A percentile compares a stretch with the other conserved stretches of the same genome.
These are phyloP conservation scores for Lachnellula subtilissima DNA, from an alignment of 2,329 filamentous ascomycete species.

Conservation along the genomic window DNA sequence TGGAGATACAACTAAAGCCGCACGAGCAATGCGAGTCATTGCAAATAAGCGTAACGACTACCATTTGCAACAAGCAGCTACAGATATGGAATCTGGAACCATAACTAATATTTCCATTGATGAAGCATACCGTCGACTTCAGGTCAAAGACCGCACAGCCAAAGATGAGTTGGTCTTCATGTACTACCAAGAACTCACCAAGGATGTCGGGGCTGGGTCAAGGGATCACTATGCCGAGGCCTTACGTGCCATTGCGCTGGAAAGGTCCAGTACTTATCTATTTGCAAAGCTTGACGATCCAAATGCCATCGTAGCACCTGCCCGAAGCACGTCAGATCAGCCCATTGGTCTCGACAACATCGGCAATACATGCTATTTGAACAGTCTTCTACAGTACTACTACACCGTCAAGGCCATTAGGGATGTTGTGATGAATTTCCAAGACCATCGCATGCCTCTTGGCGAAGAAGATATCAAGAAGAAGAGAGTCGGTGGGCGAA, in stretches of 20 bases:
- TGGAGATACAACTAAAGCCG: conserved; percentile 28
- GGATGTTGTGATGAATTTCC: conserved; percentile 72
- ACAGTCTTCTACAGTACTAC: conserved; percentile 92
- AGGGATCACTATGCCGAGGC: conserved; percentile 31
- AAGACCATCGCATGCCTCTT: conserved; percentile 64
- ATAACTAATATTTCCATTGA: conserved; percentile 19
- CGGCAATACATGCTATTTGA: conserved; percentile 96
- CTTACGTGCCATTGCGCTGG: conserved; percentile 29
- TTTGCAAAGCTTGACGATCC: conserved; percentile 32
- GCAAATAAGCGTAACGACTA: conserved; percentile 26
- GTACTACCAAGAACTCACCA: conserved; percentile 29
- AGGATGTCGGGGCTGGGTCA: conserved; percentile 25
- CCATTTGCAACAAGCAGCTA: conserved; percentile 25
- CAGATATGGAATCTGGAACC: conserved; percentile 23
- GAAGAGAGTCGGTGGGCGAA: conserved; percentile 72
- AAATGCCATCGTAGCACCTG: conserved; percentile 27
- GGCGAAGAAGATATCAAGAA: conserved; percentile 56
- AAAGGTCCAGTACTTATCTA: conserved; percentile 29
- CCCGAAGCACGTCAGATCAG: conserved; percentile 42
- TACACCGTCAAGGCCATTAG: conserved; percentile 82
- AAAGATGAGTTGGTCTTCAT: conserved; percentile 30
- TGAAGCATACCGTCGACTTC: conserved; percentile 31
- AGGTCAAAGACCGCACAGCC: conserved; percentile 22
- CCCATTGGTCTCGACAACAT: conserved; percentile 90
- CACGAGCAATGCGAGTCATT: conserved; percentile 28